Percentiles rank a stretch among this genome's conserved stretches.
Evolutionary conservation across 2,329 filamentous ascomycete genomes (phyloP).

Genomic region (Akanthomyces uredinophilus): DNA sequence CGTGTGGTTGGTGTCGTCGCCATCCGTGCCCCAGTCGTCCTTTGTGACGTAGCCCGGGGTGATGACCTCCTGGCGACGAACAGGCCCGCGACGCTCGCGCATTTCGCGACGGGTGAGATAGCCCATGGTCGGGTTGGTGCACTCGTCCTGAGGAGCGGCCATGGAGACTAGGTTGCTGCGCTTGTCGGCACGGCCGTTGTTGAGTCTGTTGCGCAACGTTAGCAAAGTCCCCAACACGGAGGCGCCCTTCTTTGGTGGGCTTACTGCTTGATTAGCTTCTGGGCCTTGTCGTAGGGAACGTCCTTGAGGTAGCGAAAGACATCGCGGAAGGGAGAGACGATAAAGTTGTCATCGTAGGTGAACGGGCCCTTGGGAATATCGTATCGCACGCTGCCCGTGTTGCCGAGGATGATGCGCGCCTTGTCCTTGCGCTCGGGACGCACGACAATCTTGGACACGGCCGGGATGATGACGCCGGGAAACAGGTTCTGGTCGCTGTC

Average conservation of each 20-base stretch:
- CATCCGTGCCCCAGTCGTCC: slow-evolving; percentile 51
- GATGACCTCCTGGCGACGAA: slow-evolving; percentile 44
- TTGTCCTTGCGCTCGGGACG: slow-evolving; percentile 44
- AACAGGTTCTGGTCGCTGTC: slow-evolving; percentile 50
- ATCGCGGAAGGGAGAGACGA: slow-evolving; percentile 51
- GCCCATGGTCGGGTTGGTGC: slow-evolving; percentile 40
- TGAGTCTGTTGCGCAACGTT: slow-evolving; percentile 30
- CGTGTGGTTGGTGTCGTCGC: slow-evolving; percentile 51
- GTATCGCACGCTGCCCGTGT: slow-evolving; percentile 57
- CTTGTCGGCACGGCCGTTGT: slow-evolving; percentile 34
- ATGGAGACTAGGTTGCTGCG: slow-evolving; percentile 32
- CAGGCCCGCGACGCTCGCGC: slow-evolving; percentile 30
- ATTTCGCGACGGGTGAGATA: slow-evolving; percentile 20
- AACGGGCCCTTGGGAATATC: slow-evolving; percentile 60
- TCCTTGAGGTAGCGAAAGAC: slow-evolving; percentile 48
- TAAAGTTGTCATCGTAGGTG: slow-evolving; percentile 48
- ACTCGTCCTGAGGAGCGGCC: slow-evolving; percentile 37
- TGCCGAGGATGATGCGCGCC: slow-evolving; percentile 53
- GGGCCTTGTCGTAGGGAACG: slow-evolving; percentile 43
- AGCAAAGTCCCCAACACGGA: not conserved
- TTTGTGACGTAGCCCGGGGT: slow-evolving; percentile 48
- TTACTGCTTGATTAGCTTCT: slow-evolving; percentile 26
- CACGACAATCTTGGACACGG: slow-evolving; percentile 46
- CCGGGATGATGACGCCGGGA: slow-evolving; percentile 42
- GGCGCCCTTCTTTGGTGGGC: not conserved